phyloP scores from a whole-genome alignment of 2,329 filamentous ascomycete species.

The Leptographium galeiforme region DNA sequence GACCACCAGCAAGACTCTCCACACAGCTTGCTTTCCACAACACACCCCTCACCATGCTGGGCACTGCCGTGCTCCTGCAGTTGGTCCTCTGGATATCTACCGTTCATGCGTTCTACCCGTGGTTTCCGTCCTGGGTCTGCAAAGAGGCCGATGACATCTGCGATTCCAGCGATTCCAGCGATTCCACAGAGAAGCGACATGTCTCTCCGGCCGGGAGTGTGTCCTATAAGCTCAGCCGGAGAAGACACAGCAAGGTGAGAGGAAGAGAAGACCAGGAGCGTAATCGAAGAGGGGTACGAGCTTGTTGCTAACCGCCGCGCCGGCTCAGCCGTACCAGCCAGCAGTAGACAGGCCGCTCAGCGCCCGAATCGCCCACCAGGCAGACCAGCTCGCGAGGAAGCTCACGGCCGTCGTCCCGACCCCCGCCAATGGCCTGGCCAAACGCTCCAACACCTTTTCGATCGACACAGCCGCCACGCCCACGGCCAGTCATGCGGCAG shows the following conservation, averaged over 20 bases:
- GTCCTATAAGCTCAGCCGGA: constrained; percentile 4
- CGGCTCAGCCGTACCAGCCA: neutral
- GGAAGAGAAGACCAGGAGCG: too few species aligned
- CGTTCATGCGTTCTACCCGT: constrained; percentile 35
- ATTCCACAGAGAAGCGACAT: neutral
- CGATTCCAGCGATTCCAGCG: constrained; percentile 1
- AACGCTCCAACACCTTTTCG: constrained; percentile 32
- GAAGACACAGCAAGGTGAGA: neutral
- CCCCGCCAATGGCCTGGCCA: constrained; percentile 14
- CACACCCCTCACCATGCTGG: constrained; percentile 24
- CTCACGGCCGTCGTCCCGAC: constrained; percentile 18
- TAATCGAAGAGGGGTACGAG: too few species aligned
- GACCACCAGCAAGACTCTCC: constrained; percentile 9
- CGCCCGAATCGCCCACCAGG: constrained; percentile 24
- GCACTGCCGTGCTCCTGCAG: constrained; percentile 24
- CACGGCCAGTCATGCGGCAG: constrained; percentile 32
- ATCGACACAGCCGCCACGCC: constrained; percentile 33
- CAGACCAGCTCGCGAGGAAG: constrained; percentile 25
- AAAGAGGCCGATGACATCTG: constrained; percentile 15
- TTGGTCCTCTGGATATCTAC: constrained; percentile 33
- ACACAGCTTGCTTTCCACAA: constrained; percentile 2
- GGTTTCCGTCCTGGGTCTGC: constrained; percentile 20
- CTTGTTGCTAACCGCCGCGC: too few species aligned
- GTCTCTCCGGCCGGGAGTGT: neutral
- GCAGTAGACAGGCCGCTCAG: constrained; percentile 20